Conservation (phyloP, 805 yeast species). For the Nakazawaea sp. region DNA sequence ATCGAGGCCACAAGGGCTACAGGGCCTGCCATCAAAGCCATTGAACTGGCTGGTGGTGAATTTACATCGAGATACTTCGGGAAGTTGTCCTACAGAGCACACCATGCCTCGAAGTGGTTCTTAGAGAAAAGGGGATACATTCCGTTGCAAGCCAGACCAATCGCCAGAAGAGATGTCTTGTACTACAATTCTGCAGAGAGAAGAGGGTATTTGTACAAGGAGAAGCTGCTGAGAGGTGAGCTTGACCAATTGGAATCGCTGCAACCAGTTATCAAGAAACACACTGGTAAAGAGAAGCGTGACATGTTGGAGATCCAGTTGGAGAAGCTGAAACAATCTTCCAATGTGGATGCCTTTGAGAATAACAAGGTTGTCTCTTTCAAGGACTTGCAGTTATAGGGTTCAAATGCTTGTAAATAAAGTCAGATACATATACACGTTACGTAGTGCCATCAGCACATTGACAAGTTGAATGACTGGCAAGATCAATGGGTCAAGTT, state of each 20-base stretch:
- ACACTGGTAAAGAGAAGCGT: neutral
- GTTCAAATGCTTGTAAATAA: neutral
- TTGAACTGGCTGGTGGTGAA: slow-evolving; percentile 68
- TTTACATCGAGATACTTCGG: slow-evolving; percentile 69
- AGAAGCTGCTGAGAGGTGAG: slow-evolving; percentile 13
- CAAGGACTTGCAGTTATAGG: slow-evolving; percentile 9
- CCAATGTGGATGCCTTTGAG: slow-evolving; percentile 2
- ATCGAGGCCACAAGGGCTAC: slow-evolving; percentile 85
- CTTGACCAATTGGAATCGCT: slow-evolving; percentile 1
- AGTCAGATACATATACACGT: slow-evolving; percentile 1
- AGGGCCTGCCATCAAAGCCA: slow-evolving; percentile 58
- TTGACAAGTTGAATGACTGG: no score
- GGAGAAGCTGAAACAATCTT: slow-evolving; percentile 1
- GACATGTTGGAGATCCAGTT: slow-evolving; percentile 9
- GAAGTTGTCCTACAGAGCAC: slow-evolving; percentile 61
- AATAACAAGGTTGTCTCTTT: slow-evolving; percentile 6
- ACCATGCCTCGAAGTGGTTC: slow-evolving; percentile 67
- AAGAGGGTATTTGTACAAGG: slow-evolving; percentile 67
- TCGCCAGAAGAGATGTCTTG: slow-evolving; percentile 69
- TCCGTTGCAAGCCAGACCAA: slow-evolving; percentile 84
- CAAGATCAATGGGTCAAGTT: slow-evolving; percentile 52
- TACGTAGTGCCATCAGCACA: no score
- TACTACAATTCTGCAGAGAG: slow-evolving; percentile 66
- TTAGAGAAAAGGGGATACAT: slow-evolving; percentile 66
- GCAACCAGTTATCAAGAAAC: slow-evolving; percentile 7